Evolutionary conservation across 2,329 filamentous ascomycete species (phyloP), one percentile per base, ranked within the genome.

Genomic region (Emergomyces orientalis): DNA sequence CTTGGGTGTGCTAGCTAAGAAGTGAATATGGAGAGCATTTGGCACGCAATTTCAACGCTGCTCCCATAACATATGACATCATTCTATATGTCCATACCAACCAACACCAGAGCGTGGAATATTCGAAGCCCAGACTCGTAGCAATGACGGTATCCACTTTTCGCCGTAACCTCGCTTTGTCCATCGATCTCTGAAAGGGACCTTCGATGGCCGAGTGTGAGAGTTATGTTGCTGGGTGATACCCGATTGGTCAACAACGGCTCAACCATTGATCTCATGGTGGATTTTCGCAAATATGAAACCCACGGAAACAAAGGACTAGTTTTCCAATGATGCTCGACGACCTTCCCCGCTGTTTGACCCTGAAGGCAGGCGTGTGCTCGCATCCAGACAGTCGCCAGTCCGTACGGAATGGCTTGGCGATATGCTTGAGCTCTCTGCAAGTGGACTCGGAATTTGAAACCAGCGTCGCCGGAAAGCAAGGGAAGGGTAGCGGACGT

Each of bases 401-500:
- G 17, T 59, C 14, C 17, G 19, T 22, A 41, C 39, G 22, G 63
- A 69, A 65, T 52, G 25, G 61, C 56, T 64, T 59, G 70, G 62
- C 63, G 69, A 62, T 68, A 69, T 67, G 70, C 74, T 77, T 73
- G 75, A 77, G 73, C 72, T 76, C 72, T 74, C 71, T 65, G 61
- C 62, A 17, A 25, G 22, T 39, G 4, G 14, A 17, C 14, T 39
- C 11, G 7, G n/a, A 17, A 34, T 32, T 27, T 8, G 7, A n/a
- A 45, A 17, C 37, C 41, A 30, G 27, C 56, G 22, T n/a, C n/a
- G n/a, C n/a, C 17, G 43, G 47, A 25, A 7, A 25, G 3, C 14
- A 30, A 19, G 25, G 14, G 11, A 39, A 34, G n/a, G 27, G 19
- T 27, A 54, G 51, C 51, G 51, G 30, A 37, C 14, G 41, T 60